Evolutionary conservation across 164 flowering plant species (phyloP).

Genomic region (Vitis labrusca): DNA sequence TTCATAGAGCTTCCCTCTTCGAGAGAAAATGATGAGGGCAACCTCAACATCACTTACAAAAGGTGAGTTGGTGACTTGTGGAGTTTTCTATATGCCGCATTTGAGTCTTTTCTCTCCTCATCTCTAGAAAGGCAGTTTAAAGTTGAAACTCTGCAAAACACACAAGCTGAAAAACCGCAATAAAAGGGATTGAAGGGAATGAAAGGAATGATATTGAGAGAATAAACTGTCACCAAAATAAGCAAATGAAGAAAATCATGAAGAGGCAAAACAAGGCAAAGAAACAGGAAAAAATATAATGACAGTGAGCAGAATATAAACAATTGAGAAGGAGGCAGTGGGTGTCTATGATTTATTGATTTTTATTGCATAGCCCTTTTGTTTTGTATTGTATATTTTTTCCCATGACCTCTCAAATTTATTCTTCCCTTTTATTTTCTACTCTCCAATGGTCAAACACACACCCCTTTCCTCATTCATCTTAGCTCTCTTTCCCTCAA

Average conservation of each 20-base stretch:
- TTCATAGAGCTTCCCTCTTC: slow-evolving; percentile 68
- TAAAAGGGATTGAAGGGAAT: too few species aligned
- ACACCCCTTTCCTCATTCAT: slow-evolving; percentile 16
- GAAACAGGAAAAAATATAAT: too few species aligned
- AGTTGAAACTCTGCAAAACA: not conserved
- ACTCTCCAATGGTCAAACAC: slow-evolving; percentile 1
- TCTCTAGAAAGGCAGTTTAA: slow-evolving; percentile 11
- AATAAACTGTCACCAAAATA: not conserved
- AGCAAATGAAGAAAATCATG: not conserved
- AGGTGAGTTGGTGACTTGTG: slow-evolving; percentile 74
- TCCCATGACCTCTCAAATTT: not conserved
- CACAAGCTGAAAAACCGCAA: too few species aligned
- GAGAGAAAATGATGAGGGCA: slow-evolving; percentile 63
- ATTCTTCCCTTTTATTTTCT: not conserved
- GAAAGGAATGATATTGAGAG: not conserved
- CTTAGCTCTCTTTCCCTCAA: not conserved
- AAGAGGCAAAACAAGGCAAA: not conserved
- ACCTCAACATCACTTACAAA: slow-evolving; percentile 72
- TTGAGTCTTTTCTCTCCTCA: slow-evolving; percentile 75
- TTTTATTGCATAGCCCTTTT: too few species aligned
- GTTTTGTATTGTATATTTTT: not conserved
- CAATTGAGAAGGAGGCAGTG: too few species aligned
- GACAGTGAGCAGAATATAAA: too few species aligned
- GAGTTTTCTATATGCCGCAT: slow-evolving; percentile 70
- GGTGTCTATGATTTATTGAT: too few species aligned